Base-by-base conservation (phyloP, 352 stramenopile genomes). In the Phytopythium cucurbitacearum region DNA sequence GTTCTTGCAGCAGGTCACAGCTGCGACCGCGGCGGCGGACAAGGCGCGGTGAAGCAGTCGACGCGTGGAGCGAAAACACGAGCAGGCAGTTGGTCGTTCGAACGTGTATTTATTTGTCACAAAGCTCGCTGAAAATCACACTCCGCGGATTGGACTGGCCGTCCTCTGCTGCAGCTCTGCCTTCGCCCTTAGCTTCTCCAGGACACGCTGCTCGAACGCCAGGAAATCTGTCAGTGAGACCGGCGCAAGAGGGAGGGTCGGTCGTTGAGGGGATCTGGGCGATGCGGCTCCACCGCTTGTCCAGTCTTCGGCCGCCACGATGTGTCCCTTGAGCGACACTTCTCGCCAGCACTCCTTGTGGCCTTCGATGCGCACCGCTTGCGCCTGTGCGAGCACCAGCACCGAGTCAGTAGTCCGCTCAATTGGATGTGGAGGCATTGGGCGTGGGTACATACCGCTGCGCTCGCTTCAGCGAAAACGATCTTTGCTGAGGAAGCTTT, bases 291-390 rank as follows among this genome's bases (percentile, higher is more conserved):
- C 62, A 7, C 50, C 47, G n/a, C 64, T 65, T 15, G 64, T 55
- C 12, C 67, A 63, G 8, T 69, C 68, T 16, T 87, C 76, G 5
- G 65, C 67, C 55, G 89, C 75, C 4, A 92, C 67, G 33, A 89
- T 80, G 56, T 94, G 80, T 0, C 83, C 80, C 48, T 87, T 68
- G 40, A 94, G 71, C 48, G 71, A 84, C 1, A 91, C 79, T 64
- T 82, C 73, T 51, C 75, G 67, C 83, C 83, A 94, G 47, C 65
- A 72, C 0, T 54, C 10, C 47, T 85, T 89, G 64, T 94, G 83
- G 21, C 57, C 83, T 69, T 91, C 83, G 56, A 89, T 51, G 7
- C 78, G 76, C 8, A 89, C 80, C 7, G 73, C 70, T 53, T 71
- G 69, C 5, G 76, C 75, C 72, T 83, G 50, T 4, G 38, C 32